Conservation (phyloP, 192 early-diverging fungal genomes). For the Umbelopsis ramanniana region DNA sequence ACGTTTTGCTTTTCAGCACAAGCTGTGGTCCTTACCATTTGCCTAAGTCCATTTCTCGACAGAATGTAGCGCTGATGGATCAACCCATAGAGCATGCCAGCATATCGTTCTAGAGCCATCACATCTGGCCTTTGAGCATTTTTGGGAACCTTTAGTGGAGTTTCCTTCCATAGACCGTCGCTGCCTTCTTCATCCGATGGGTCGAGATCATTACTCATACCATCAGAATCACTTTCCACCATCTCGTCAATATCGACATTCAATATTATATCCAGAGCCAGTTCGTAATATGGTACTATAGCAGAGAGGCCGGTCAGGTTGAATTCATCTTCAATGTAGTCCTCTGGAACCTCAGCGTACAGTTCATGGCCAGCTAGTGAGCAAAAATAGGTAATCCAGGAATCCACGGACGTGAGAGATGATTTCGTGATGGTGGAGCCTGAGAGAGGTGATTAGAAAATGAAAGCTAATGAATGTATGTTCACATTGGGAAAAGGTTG, state of each 20-base stretch:
- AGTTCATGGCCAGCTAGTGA: constrained; percentile 75
- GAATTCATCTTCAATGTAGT: constrained; percentile 95
- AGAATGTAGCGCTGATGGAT: constrained; percentile 94
- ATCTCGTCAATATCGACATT: constrained; percentile 65
- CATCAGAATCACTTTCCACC: constrained; percentile 15
- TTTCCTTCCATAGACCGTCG: constrained; percentile 37
- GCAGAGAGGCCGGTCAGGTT: constrained; percentile 91
- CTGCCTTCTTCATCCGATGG: constrained; percentile 16
- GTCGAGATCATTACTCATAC: constrained; percentile 19
- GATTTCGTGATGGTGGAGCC: constrained; percentile 18
- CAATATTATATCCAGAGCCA: constrained; percentile 93
- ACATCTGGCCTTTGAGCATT: constrained; percentile 5
- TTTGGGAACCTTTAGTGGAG: not conserved
- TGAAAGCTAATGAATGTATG: not conserved
- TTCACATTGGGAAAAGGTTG: not conserved
- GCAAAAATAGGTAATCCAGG: constrained; percentile 80
- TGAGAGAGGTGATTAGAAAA: not conserved
- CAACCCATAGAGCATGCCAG: constrained; percentile 90
- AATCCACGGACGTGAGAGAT: constrained; percentile 37
- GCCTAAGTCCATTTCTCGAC: constrained; percentile 81
- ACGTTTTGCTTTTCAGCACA: not conserved
- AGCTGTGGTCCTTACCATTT: constrained; percentile 61
- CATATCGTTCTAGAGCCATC: constrained; percentile 71
- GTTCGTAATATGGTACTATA: constrained; percentile 81
- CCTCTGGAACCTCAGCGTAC: constrained; percentile 76